Conservation (phyloP, 2,329 filamentous ascomycete species). For the Fusarium sarcochroum region DNA sequence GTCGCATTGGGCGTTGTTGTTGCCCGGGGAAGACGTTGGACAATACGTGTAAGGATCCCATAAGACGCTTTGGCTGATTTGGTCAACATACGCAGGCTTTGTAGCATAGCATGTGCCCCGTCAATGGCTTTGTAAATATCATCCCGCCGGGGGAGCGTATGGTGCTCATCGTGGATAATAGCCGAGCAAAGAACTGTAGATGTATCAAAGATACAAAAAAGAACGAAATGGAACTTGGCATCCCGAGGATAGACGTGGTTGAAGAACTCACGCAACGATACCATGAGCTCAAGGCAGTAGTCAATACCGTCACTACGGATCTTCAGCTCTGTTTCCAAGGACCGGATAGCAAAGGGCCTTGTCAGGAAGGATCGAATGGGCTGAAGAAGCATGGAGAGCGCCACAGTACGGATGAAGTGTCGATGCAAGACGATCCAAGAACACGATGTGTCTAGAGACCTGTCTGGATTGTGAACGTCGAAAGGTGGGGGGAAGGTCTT, state of each 20-base stretch:
- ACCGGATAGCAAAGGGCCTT: constrained; percentile 49
- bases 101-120: constrained; percentile 53
- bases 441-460: constrained; percentile 56
- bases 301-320: constrained; percentile 60
- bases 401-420: constrained; percentile 60
- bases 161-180: constrained; percentile 63
- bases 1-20: constrained; percentile 30
- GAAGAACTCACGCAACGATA: constrained; percentile 58
- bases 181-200: constrained; percentile 65
- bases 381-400: constrained; percentile 61
- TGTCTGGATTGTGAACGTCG: constrained; percentile 57
- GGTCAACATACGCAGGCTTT: constrained; percentile 49
- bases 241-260: constrained; percentile 61
- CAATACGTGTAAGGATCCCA: constrained; percentile 51
- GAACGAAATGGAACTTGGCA: constrained; percentile 63
- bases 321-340: constrained; percentile 52
- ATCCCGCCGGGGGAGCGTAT: constrained; percentile 57
- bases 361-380: constrained; percentile 63
- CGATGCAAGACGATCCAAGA: constrained; percentile 63
- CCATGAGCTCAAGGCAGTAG: constrained; percentile 60
- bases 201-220: constrained; percentile 67
- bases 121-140: constrained; percentile 58
- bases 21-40: constrained; percentile 49
- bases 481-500: constrained; percentile 59
- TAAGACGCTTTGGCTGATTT: constrained; percentile 53